Evolutionary conservation across 2,329 filamentous ascomycete genomes (phyloP).

Genomic region (Colletotrichum endophyticum): DNA sequence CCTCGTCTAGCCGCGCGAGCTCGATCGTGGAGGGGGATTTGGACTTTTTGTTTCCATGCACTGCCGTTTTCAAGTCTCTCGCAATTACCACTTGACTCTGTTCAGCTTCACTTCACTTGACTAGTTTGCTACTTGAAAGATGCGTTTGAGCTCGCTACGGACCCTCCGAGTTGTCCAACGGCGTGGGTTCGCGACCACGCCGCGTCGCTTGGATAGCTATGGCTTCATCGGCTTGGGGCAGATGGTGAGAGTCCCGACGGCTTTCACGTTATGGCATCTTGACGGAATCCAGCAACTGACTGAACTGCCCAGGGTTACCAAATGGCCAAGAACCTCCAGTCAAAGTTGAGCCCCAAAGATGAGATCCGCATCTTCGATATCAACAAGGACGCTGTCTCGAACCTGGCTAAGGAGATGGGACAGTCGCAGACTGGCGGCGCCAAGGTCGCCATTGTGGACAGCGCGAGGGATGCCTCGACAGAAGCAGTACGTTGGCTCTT

Average conservation of each 20-base stretch:
- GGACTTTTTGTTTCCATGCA: neutral
- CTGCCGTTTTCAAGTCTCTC: neutral
- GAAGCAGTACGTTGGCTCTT: constrained; percentile 52
- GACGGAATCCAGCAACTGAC: neutral
- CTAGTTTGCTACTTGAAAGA: neutral
- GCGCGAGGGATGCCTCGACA: constrained; percentile 52
- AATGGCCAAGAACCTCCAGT: constrained; percentile 67
- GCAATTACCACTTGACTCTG: neutral
- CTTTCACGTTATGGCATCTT: neutral
- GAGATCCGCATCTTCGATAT: constrained; percentile 61
- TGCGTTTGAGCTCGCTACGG: constrained; percentile 19
- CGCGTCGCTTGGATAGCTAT: constrained; percentile 55
- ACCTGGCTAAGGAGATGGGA: constrained; percentile 52
- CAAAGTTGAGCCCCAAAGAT: constrained; percentile 57
- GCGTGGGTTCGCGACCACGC: constrained; percentile 56
- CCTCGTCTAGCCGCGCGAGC: neutral
- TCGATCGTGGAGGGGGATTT: neutral
- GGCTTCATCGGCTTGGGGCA: constrained; percentile 66
- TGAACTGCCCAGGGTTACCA: constrained; percentile 56
- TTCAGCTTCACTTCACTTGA: neutral
- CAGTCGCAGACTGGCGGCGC: constrained; percentile 49
- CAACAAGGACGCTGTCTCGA: constrained; percentile 52
- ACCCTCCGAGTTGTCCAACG: constrained; percentile 38
- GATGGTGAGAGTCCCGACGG: constrained; percentile 52
- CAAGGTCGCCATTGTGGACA: constrained; percentile 47